These are phyloP conservation scores for Boletus nobilissimus DNA, from an alignment of 1,284 basidiomycete genomes.

Conservation along the genomic window DNA sequence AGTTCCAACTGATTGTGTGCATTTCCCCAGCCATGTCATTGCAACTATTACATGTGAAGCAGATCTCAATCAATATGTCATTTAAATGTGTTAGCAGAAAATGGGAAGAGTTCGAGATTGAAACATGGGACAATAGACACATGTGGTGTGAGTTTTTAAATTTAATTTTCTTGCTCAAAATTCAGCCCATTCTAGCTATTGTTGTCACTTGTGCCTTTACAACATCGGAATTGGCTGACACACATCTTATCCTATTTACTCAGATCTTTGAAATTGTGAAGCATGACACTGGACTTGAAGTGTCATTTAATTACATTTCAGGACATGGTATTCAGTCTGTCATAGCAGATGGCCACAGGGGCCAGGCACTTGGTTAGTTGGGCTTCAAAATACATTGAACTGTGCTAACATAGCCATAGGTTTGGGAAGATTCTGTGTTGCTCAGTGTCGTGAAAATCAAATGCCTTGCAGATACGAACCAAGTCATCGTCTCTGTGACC, in stretches of 20 bases:
- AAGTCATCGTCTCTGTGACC: not conserved
- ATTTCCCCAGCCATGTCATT: slow-evolving; percentile 13
- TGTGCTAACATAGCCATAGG: not conserved
- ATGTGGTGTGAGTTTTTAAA: not conserved
- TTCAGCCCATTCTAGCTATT: not conserved
- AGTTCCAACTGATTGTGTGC: slow-evolving; percentile 17
- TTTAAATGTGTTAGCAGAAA: slow-evolving; percentile 19
- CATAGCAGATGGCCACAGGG: slow-evolving; percentile 15
- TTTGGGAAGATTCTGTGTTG: not conserved
- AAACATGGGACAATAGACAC: slow-evolving; percentile 16
- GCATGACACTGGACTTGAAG: not conserved
- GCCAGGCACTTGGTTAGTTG: slow-evolving; percentile 18
- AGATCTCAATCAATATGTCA: slow-evolving; percentile 22
- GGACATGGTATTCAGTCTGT: slow-evolving; percentile 18
- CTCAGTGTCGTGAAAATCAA: not conserved
- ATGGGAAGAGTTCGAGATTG: slow-evolving; percentile 26
- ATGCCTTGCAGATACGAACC: not conserved
- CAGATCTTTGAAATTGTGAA: slow-evolving; percentile 7
- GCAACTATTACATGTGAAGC: not conserved
- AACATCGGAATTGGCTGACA: slow-evolving; percentile 4
- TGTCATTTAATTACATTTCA: slow-evolving; percentile 6
- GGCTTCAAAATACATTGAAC: not conserved
- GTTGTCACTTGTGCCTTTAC: slow-evolving; percentile 12
- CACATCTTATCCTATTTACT: not conserved
- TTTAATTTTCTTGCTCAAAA: not conserved